These are phyloP conservation scores for Phytophthora idaei DNA, from an alignment of 352 stramenopile species.

Conservation along the genomic window DNA sequence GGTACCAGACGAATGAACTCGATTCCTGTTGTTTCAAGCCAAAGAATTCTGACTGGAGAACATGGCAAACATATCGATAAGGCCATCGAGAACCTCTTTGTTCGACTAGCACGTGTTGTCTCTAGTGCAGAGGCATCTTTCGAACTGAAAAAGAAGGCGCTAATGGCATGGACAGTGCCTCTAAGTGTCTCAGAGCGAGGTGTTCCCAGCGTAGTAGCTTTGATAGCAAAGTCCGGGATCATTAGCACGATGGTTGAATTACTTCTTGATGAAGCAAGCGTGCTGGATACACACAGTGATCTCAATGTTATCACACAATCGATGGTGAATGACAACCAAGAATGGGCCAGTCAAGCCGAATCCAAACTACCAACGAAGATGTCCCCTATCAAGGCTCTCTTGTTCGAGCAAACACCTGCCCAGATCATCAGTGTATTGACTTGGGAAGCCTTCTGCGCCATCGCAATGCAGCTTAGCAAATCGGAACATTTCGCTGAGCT, in stretches of 20 bases:
- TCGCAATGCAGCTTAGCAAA: constrained; percentile 38
- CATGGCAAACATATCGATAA: constrained; percentile 22
- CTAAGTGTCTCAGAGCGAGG: constrained; percentile 11
- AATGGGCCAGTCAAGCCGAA: not conserved
- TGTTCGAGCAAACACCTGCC: constrained; percentile 30
- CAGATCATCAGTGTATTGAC: constrained; percentile 37
- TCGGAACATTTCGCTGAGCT: constrained; percentile 30
- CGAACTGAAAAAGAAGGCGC: constrained; percentile 49
- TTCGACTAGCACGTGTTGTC: constrained; percentile 49
- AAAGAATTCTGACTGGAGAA: constrained; percentile 3
- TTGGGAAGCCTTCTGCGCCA: constrained; percentile 41
- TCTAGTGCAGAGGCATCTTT: constrained; percentile 43
- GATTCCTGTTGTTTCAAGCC: not conserved
- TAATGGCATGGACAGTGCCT: constrained; percentile 49
- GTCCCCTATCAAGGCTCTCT: constrained; percentile 16
- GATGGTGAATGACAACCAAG: not conserved
- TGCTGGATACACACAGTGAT: constrained; percentile 20
- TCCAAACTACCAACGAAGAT: constrained; percentile 24
- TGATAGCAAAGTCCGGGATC: constrained; percentile 40
- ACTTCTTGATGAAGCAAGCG: constrained; percentile 33
- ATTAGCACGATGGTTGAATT: constrained; percentile 32
- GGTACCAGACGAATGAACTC: not conserved
- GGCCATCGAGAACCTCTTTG: constrained; percentile 60
- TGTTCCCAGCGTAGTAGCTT: constrained; percentile 3
- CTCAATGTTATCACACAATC: constrained; percentile 8